A percentile compares a stretch with the other conserved stretches of the same genome.
Conservation (phyloP, 108 stramenopile genomes). For the Epithemia pelagica region DNA sequence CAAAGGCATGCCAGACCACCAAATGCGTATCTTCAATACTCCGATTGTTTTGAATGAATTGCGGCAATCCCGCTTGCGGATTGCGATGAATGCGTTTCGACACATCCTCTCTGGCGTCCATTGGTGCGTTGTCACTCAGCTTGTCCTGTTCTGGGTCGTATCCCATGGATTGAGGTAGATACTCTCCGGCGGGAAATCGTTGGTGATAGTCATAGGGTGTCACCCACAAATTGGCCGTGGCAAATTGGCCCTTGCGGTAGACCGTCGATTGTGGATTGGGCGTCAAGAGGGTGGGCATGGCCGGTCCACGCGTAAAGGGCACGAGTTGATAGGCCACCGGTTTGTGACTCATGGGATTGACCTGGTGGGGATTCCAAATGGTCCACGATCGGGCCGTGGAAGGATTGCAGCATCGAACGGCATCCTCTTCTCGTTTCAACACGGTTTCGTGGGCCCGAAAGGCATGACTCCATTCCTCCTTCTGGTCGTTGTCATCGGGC, state of each 20-base stretch:
- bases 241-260: slow-evolving; percentile 41
- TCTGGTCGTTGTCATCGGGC: too few relatives aligned
- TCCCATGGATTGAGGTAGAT: slow-evolving; percentile 37
- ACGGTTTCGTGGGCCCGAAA: slow-evolving; percentile 37
- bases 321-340: slow-evolving; percentile 45
- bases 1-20: slow-evolving; percentile 60
- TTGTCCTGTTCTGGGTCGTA: too few relatives aligned
- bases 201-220: slow-evolving; percentile 37
- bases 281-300: slow-evolving; percentile 32
- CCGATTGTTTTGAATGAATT: slow-evolving; percentile 37
- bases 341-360: slow-evolving; percentile 40
- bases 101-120: too few relatives aligned
- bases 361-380: slow-evolving; percentile 41
- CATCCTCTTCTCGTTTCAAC: slow-evolving; percentile 29
- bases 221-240: slow-evolving; percentile 47
- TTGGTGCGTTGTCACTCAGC: too few relatives aligned
- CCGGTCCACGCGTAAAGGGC: slow-evolving; percentile 41
- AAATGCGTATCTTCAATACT: slow-evolving; percentile 38
- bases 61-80: slow-evolving; percentile 39
- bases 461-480: slow-evolving; percentile 39
- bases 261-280: slow-evolving; percentile 28
- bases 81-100: too few relatives aligned
- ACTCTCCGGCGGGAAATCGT: slow-evolving; percentile 56
- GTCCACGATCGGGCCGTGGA: slow-evolving; percentile 48
- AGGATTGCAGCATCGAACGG: slow-evolving; percentile 26